Base-by-base conservation (phyloP, 2,329 filamentous ascomycete species). In the Conoideocrella luteorostrata region DNA sequence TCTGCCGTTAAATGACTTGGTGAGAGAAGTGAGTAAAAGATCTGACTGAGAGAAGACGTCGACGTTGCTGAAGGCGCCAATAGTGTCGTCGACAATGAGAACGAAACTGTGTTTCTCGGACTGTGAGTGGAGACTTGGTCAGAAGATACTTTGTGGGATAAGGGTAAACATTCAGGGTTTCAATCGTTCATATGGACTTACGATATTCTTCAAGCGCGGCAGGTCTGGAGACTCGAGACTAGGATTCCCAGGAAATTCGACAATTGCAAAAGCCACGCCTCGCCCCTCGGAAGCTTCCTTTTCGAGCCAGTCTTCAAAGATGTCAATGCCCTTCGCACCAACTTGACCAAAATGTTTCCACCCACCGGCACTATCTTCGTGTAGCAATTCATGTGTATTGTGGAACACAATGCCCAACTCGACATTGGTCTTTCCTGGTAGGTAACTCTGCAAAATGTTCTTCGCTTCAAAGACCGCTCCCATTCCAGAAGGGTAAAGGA, bases 1-100 rank as follows among this genome's bases (percentile, higher is more conserved):
- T 47, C 70, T 70, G 13, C 78, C 78, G 47, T 63, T 76, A 53
- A 82, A 80, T 2, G 68, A 67, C 56, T 81, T 81, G n/a, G 75
- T 80, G 13, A 80, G 62, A 20, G 69, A 74, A 0, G 71, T 71
- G 13, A 75, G 50, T 23, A 81, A 47, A 0, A 77, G 55, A 49
- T 81, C 75, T 2, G 70, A 68, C 0, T 65, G 59, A 5, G 58
- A 50, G 4, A 77, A 55, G 26, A 81, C 56, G 52, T 80, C 72
- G 46, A 76, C 55, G 52, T 74, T 76, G 52, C 58, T 66, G 43
- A 71, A 71, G 22, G 64, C 65, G n/a, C 63, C 64, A 36, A 73
- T 48, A 0, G 72, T 76, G 36, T 76, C 73, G 50, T 76, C 73
- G 2, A 71, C 54, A 13, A 72, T 57, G 36, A 75, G 49, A 39